Evolutionary conservation across 768 basidiomycete species (phyloP), one percentile per base, ranked within the genome.

Genomic region (Mycena olivaceomarginata): DNA sequence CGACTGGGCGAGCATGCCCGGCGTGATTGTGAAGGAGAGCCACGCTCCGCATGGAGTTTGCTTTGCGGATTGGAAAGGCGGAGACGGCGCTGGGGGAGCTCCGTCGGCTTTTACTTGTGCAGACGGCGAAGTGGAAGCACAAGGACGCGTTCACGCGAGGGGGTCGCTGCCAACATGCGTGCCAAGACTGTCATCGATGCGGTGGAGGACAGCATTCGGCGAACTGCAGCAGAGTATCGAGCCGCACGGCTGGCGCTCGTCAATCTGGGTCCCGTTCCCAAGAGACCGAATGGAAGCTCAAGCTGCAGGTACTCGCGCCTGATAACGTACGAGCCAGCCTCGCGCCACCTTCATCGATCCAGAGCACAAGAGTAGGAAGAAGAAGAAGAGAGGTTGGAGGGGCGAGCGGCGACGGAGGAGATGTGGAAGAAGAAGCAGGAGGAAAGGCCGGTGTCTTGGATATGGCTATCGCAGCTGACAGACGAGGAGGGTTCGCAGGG

Each of bases 261-360:
- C 4, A 45, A 37, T 8, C 64, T 80, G 0, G 56, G 63, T 15
- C 13, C 37, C 2, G 22, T 48, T 18, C 64, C 74, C 8, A 40
- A 39, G 73, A 77, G 22, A 57, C 56, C 2, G 65, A 59, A 8
- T 82, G 81, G 82, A 66, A 75, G 70, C 37, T 43, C 4, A 46
- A 72, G 48, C 75, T 80, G n/a, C 67, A 43, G 10, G 60, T 43
- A 1, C 72, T 82, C 16, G 45, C 5, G 4, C 62, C 57, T 4
- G 68, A 70, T 18, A 82, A 83, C 60, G 75, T 81, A 18, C 77
- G 79, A 7, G 63, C 76, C 45, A 72, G 3, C 80, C 83, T n/a
- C 70, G 70, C n/a, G 70, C 60, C 5, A 15, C 20, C 0, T 72
- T 72, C 56, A 22, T 11, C 56, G 68, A 70, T 48, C 56, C 68